Base-by-base conservation (phyloP, 306 rosid species). In the Neltuma alba region DNA sequence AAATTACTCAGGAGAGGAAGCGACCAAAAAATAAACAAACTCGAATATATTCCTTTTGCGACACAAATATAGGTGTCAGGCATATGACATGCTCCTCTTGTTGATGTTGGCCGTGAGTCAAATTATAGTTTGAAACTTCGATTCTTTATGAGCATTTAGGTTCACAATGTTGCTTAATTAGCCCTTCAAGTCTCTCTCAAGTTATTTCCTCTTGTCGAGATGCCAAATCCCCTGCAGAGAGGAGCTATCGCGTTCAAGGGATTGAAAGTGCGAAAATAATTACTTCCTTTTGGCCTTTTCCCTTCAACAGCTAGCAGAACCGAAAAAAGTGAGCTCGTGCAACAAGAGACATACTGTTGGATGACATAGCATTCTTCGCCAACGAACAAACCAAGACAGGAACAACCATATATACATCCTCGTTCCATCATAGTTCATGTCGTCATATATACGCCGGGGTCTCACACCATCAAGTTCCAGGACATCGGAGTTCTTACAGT, bases 311-410 rank as follows among this genome's bases (percentile, higher is more conserved):
- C 72, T 18, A 76, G 44, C 44, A 58, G 37, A 37, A 65, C 20
- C 44, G 69, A 76, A 70, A 70, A 34, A 77, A 38, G 67, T 58
- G 66, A 68, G 82, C 3, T 50, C 15, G 55, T 37, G 23, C 12
- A 61, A 74, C 79, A 54, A 79, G 64, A 69, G 75, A 63, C 71
- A 69, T 58, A 61, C 38, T 80, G 37, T 61, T 27, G 15, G 23
- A 72, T 72, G 18, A 73, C 89, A 83, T 89, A 61, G 91, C 80
- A 77, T 80, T 87, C 84, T 80, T 82, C 89, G 79, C 91, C 89
- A 25, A 45, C 89, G 87, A 85, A 69, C 82, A 72, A 67, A 85
- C 85, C 89, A 76, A 90, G 83, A 83, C 68, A 76, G 58, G 10
- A 75, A 69, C 72, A 66, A 21, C 50, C 54, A 57, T 41, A 50